Percentiles rank a stretch among this genome's conserved stretches.
Conservation (phyloP, 1,284 basidiomycete species). For the Sanghuangporus sanghuang region DNA sequence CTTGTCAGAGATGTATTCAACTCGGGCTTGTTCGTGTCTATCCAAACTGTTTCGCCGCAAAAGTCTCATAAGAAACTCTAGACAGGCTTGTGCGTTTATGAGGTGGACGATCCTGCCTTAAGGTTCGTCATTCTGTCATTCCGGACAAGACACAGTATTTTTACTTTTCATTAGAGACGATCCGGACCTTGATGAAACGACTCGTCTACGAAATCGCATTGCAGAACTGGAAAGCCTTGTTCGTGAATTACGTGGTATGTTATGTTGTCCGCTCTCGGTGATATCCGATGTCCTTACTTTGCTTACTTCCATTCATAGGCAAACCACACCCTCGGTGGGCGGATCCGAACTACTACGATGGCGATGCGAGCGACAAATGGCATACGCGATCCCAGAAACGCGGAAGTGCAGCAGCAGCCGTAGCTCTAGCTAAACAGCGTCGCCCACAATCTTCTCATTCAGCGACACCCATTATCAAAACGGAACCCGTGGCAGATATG, state of each 20-base stretch:
- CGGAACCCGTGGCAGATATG: constrained; percentile 25
- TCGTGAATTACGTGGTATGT: constrained; percentile 69
- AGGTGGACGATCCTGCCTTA: constrained; percentile 82
- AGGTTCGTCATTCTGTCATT: constrained; percentile 42
- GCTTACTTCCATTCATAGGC: constrained; percentile 35
- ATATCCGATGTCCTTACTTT: neutral
- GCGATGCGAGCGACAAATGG: constrained; percentile 76
- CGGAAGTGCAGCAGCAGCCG: constrained; percentile 35
- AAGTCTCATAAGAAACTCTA: constrained; percentile 26
- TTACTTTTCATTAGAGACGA: constrained; percentile 56
- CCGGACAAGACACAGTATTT: constrained; percentile 2
- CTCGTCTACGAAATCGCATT: constrained; percentile 76
- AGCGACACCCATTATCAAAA: constrained; percentile 15
- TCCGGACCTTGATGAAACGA: constrained; percentile 77
- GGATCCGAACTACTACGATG: constrained; percentile 68
- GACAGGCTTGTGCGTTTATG: constrained; percentile 90
- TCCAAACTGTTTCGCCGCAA: constrained; percentile 19
- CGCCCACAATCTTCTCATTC: constrained; percentile 27
- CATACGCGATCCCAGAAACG: constrained; percentile 76
- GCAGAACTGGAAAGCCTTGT: constrained; percentile 88
- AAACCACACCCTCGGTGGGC: constrained; percentile 83
- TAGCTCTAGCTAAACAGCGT: constrained; percentile 28
- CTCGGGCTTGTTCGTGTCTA: constrained; percentile 56
- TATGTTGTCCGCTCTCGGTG: neutral
- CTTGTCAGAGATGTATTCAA: constrained; percentile 85